Base-by-base conservation (phyloP, 257 asterid species). In the Scutellaria minor region DNA sequence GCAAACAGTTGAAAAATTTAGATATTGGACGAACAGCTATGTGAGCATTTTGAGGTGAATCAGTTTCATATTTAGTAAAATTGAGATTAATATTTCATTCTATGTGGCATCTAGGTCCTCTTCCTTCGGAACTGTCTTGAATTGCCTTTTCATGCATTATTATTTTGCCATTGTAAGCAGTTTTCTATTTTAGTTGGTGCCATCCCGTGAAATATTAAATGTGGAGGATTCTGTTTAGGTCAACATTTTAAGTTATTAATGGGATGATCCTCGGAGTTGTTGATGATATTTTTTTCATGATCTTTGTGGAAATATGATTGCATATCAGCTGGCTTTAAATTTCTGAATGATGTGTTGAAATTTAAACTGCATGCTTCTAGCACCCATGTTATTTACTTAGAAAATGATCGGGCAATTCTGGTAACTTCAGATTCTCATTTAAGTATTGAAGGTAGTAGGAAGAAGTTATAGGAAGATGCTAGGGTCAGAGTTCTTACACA, bases 91-190 rank as follows among this genome's bases (percentile, higher is more conserved):
- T 52, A 9, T 27, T 39, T 68, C n/a, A 31, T 75, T 52, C 71
- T n/a, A 52, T n/a, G 66, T n/a, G 11, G 14, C 57, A 31, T 59
- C 71, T 58, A 60, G 27, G 57, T 59, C 60, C 63, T 54, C 50
- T 44, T 75, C 50, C 66, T 60, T 64, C 12, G 9, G 64, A 41
- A 58, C n/a, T 48, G n/a, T 20, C 37, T 12, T 52, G 41, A 45
- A 20, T 66, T 58, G 59, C 62, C 20, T 40, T 71, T 65, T 57
- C 15, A 42, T 64, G 35, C 69, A 37, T n/a, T 46, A 47, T 5
- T 53, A 58, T 40, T 59, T 2, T 53, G 35, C 14, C 24, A 10
- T 6, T 40, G 31, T 7, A 11, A 22, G 53, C 57, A 22, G 15
- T 46, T 18, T 68, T 68, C 64, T 55, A 13, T 10, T 31, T 11